Evolutionary conservation across 2,329 filamentous ascomycete genomes (phyloP), one percentile per base, ranked within the genome.

Genomic region (Colletotrichum tabaci): DNA sequence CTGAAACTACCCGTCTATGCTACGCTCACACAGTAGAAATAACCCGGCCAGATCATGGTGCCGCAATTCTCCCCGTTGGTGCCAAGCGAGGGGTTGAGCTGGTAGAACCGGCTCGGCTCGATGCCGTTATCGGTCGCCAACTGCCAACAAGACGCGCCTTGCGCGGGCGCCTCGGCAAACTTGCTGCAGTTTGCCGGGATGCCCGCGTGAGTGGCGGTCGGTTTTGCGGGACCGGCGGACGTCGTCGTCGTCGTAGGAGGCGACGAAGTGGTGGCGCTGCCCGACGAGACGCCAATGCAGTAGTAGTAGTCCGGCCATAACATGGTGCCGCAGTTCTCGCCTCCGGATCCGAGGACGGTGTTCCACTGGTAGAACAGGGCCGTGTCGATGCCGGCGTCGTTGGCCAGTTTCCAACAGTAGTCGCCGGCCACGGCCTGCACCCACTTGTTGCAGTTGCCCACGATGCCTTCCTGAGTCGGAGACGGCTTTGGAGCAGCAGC

Each of bases 281-380:
- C 62, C 23, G 61, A 7, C 35, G 62, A 47, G 1, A 60, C 44
- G n/a, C 44, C 72, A 15, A 78, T 65, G 60, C 77, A 79, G 69
- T 79, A 79, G n/a, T 72, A 75, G 30, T 79, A 74, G 13, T 62
- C 61, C 2, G 72, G 58, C 76, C 73, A 77, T 52, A 78, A 70
- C n/a, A 64, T 56, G 16, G 69, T 75, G 42, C 61, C 64, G 56
- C 78, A 79, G 60, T 79, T 76, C n/a, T 70, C 72, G 13, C 79
- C 76, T 21, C 66, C 50, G 1, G 52, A 21, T n/a, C 74, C 74
- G 4, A 76, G 62, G 2, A 55, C 64, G 35, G 64, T 46, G 47
- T 67, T 61, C 44, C 46, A 67, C 30, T 30, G 30, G 49, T 67
- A 67, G 35, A 67, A 67, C 5, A 60, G 55, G 16, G 55, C 26